Evolutionary conservation across 805 yeast genomes (phyloP), one percentile per base, ranked within the genome.

Genomic region (Candida sithepensis): DNA sequence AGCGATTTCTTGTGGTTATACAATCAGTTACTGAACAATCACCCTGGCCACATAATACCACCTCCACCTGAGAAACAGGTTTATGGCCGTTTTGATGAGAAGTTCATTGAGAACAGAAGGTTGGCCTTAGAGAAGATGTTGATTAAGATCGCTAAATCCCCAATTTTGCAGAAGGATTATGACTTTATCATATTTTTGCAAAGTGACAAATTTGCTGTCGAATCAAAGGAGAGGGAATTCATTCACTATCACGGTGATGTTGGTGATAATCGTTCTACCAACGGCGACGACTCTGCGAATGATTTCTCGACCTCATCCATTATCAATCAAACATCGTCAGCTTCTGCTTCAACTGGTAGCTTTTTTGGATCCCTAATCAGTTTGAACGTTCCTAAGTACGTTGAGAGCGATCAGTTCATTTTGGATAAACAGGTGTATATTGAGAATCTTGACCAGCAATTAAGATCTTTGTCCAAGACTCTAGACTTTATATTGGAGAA

Each of bases 51-150:
- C 49, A 83, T 94, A 33, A 82, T 94, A 21, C 98, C 99, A 1
- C 96, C 98, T 1, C 97, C 98, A 3, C 91, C 97, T 0, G 96
- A 88, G 50, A 96, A 94, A 65, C 96, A 95, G 52, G 85, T 86
- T 7, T 84, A 91, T 46, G 97, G 98, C 4, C 77, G 97, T 52
- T 90, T 94, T 67, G 89, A 89, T 57, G 88, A 88, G 55, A 90
- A 84, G 57, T 91, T 94, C 57, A 82, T 94, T 44, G 97, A 94
- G 65, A 81, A 81, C 53, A 78, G 98, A 65, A 74, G 97, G 48
- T 71, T 84, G 21, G 88, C 92, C 4, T 73, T 94, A 60, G 97
- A 92, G 61, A 81, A 75, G 56, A 94, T 94, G 99, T 74, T 94
- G 49, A 68, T 65, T 33, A 86, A 85, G 60, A 84, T 88, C n/a